A percentile compares a stretch with the other conserved stretches of the same genome.
These are phyloP conservation scores for Hansenula sp. DNA, from an alignment of 1,139 yeast species.

Conservation along the genomic window DNA sequence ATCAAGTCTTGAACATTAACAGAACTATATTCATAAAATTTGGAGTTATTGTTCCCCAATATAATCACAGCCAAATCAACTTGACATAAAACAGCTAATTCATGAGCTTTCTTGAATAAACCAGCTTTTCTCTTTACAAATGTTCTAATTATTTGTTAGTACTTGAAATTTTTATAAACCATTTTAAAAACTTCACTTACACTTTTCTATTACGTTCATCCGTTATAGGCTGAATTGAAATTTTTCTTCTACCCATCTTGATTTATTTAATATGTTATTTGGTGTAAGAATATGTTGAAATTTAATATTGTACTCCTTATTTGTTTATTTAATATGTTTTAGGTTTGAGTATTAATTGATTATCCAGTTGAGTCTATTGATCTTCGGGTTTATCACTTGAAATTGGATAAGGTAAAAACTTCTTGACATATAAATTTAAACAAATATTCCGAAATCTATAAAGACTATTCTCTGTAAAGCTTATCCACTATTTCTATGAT, in stretches of 20 bases:
- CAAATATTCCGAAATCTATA: too few relatives aligned
- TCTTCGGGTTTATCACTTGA: not conserved
- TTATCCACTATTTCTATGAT: too few relatives aligned
- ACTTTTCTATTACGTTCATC: conserved; percentile 88
- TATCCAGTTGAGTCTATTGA: not conserved
- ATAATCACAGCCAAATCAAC: conserved; percentile 91
- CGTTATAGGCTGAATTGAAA: conserved; percentile 84
- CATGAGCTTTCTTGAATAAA: conserved; percentile 92
- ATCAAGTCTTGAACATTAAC: conserved; percentile 62
- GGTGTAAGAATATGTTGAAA: too few relatives aligned
- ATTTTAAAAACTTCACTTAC: not conserved
- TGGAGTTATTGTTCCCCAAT: conserved; percentile 72
- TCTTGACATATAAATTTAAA: not conserved
- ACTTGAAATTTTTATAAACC: not conserved
- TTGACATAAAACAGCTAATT: conserved; percentile 85
- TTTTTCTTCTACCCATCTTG: conserved; percentile 92
- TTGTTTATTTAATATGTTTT: too few relatives aligned
- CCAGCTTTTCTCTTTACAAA: conserved; percentile 95
- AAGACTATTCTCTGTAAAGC: too few relatives aligned
- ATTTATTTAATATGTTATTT: too few relatives aligned
- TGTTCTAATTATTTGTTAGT: conserved; percentile 35
- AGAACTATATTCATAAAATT: conserved; percentile 77
- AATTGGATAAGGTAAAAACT: too few relatives aligned
- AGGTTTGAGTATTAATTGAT: not conserved
- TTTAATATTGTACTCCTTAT: too few relatives aligned